A percentile compares a stretch with the other conserved stretches of the same genome.
These are phyloP conservation scores for Chondrus crispus DNA, from an alignment of 23 red algal genomes.

Conservation along the genomic window DNA sequence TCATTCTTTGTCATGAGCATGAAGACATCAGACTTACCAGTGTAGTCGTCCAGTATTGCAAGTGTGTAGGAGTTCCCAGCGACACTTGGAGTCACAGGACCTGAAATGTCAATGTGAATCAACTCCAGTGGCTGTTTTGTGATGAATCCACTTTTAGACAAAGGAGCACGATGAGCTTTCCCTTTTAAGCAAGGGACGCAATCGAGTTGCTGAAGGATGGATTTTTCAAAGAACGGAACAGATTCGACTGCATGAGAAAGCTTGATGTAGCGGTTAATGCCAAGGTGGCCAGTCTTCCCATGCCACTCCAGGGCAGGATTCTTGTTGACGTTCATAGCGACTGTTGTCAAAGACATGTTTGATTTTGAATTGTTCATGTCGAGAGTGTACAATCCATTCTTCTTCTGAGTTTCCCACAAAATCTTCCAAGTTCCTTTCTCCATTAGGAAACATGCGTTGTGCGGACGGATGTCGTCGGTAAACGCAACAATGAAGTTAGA, in stretches of 20 bases:
- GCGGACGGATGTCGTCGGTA: too few species aligned
- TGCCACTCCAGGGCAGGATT: conserved; percentile 17
- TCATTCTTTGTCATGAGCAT: not conserved
- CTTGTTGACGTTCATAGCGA: not conserved
- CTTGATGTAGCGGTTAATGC: not conserved
- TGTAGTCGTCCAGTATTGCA: not conserved
- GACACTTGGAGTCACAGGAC: not conserved
- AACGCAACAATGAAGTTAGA: too few species aligned
- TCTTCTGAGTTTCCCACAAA: too few species aligned
- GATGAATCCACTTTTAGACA: not conserved
- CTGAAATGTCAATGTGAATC: not conserved
- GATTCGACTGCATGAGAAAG: not conserved
- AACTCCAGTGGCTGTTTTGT: not conserved
- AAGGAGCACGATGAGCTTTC: not conserved
- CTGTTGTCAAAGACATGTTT: not conserved
- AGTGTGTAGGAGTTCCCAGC: not conserved
- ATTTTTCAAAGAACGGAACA: not conserved
- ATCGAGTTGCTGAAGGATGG: not conserved
- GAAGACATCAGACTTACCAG: not conserved
- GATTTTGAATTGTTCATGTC: too few species aligned
- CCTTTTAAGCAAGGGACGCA: conserved; percentile 29
- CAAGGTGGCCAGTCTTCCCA: not conserved
- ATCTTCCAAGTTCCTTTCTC: too few species aligned
- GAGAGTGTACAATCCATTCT: too few species aligned
- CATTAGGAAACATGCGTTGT: too few species aligned